Percentiles rank a stretch among this genome's conserved stretches.
Conservation (phyloP, 129 eudicot species). For the Pseudognaphalium luteoalbum region DNA sequence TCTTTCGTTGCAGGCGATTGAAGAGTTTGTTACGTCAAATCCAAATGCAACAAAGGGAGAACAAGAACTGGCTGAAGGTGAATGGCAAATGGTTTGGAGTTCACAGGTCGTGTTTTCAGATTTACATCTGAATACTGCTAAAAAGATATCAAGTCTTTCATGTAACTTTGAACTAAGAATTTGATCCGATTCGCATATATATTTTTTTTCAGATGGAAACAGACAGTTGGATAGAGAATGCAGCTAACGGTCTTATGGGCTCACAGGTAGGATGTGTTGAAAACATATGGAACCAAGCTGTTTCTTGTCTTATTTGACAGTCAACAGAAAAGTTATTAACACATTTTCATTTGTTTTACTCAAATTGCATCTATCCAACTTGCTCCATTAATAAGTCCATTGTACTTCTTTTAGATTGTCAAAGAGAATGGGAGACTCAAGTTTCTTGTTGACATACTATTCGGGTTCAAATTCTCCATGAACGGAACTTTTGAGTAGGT, state of each 20-base stretch:
- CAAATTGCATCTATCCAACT: neutral
- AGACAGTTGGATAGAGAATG: constrained; percentile 97
- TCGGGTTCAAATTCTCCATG: constrained; percentile 89
- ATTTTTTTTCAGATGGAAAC: constrained; percentile 66
- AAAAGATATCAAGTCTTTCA: neutral
- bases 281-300: too few species aligned
- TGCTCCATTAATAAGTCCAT: neutral
- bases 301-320: neutral
- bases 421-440: constrained; percentile 65
- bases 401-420: constrained; percentile 50
- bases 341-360: neutral
- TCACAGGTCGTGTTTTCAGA: constrained; percentile 59
- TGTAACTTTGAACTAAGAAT: neutral
- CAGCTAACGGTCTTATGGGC: constrained; percentile 97
- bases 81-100: constrained; percentile 98
- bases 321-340: constrained; percentile 4
- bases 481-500: constrained; percentile 77
- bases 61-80: constrained; percentile 71
- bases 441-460: constrained; percentile 71
- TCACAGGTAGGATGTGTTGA: constrained; percentile 51
- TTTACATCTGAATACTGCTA: neutral
- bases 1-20: constrained; percentile 61
- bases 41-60: constrained; percentile 45
- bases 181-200: neutral
- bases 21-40: constrained; percentile 54